Percentiles rank a stretch among this genome's conserved stretches.
Conservation (phyloP, 805 yeast genomes). For the Ogataea nonfermentans region DNA sequence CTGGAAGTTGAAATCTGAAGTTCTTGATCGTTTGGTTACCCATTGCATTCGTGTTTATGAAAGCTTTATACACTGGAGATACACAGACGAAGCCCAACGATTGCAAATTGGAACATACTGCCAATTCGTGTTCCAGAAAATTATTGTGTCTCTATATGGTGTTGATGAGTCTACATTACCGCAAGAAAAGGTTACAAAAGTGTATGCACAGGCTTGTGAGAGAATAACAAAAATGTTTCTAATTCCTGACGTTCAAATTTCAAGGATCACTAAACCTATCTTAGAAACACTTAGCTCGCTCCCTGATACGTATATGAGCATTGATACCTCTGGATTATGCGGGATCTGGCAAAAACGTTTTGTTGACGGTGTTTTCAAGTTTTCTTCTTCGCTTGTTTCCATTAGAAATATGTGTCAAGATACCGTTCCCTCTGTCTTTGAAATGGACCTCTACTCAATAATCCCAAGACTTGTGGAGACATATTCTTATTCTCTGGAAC, state of each 20-base stretch:
- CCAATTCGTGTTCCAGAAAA: conserved; percentile 51
- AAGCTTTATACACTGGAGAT: conserved; percentile 70
- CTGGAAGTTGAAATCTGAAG: conserved; percentile 46
- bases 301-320: conserved; percentile 26
- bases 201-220: conserved; percentile 50
- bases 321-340: conserved; percentile 34
- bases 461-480: conserved; percentile 57
- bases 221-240: conserved; percentile 57
- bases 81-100: conserved; percentile 52
- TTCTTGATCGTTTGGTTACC: conserved; percentile 50
- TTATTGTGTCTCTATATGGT: conserved; percentile 55
- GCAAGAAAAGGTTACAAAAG: conserved; percentile 43
- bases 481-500: conserved; percentile 47
- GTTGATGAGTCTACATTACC: conserved; percentile 41
- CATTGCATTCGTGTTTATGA: conserved; percentile 72
- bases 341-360: conserved; percentile 51
- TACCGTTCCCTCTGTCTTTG: conserved; percentile 61
- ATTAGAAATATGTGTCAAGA: conserved; percentile 49
- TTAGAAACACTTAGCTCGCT: conserved; percentile 48
- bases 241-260: conserved; percentile 45
- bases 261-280: conserved; percentile 55
- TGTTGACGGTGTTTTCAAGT: conserved; percentile 49
- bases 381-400: conserved; percentile 54
- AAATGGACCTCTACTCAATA: conserved; percentile 52
- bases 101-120: conserved; percentile 57